phyloP scores from a whole-genome alignment of 1,284 basidiomycete species.

The Leccinum variabile region DNA sequence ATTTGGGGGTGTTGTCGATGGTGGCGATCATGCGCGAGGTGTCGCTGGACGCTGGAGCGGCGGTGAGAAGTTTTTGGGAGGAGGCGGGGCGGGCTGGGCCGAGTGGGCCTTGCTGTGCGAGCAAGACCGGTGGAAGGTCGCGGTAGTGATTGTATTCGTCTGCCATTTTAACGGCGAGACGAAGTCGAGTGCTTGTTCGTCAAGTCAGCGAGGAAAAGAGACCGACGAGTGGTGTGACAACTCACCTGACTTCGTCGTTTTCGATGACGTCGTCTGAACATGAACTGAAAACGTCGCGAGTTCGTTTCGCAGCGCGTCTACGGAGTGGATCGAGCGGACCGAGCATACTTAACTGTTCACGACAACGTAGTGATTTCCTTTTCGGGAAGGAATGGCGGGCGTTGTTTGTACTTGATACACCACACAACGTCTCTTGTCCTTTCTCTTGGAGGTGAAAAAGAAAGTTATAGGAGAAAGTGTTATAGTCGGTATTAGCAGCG shows the following conservation, averaged over 20 bases:
- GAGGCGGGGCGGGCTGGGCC: slow-evolving; percentile 69
- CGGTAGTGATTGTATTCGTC: slow-evolving; percentile 89
- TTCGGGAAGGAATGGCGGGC: slow-evolving; percentile 11
- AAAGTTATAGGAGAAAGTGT: neutral
- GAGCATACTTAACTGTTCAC: slow-evolving; percentile 30
- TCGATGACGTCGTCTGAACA: slow-evolving; percentile 65
- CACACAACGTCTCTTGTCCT: neutral
- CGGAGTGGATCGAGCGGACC: slow-evolving; percentile 45
- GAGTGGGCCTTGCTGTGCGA: slow-evolving; percentile 78
- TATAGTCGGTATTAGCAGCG: slow-evolving; percentile 13
- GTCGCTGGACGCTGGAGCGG: slow-evolving; percentile 57
- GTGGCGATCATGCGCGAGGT: slow-evolving; percentile 64
- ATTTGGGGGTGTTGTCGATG: slow-evolving; percentile 66
- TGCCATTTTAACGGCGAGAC: slow-evolving; percentile 73
- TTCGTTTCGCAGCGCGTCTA: slow-evolving; percentile 58
- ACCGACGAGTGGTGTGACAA: neutral
- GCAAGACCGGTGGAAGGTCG: slow-evolving; percentile 78
- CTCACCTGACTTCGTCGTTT: slow-evolving; percentile 69
- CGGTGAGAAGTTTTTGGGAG: slow-evolving; percentile 69
- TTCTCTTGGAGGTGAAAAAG: neutral
- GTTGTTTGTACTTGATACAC: neutral
- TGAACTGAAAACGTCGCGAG: slow-evolving; percentile 66
- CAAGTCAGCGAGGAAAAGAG: neutral
- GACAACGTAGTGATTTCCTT: neutral
- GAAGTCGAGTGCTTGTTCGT: slow-evolving; percentile 56